Base-by-base conservation (phyloP, 192 early-diverging fungal genomes). In the Gorgonomyces haynaldii region DNA sequence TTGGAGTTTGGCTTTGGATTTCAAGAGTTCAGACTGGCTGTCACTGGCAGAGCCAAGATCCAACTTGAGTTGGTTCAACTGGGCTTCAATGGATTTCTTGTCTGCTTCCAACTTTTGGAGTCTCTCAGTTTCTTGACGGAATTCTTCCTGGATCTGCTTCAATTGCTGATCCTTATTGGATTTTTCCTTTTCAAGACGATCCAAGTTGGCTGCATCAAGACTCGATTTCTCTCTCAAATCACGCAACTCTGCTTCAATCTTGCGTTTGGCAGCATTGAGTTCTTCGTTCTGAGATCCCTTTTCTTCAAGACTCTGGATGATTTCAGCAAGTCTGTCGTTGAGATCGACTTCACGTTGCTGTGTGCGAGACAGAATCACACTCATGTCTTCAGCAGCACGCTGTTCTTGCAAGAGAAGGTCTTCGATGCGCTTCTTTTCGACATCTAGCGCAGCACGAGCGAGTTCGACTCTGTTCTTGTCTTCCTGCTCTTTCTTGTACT, bases 331-430 rank as follows among this genome's bases (percentile, higher is more conserved):
- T 50, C 60, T 56, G 2, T 74, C 71, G 15, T 57, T 58, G 9
- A 78, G 52, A 15, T 60, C 62, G 17, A 75, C 59, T 37, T 71
- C 65, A 5, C 85, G 74, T 40, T 82, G 73, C 44, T 89, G 88
- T 2, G 88, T 84, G 36, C 88, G 72, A 29, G 80, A 64, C 35
- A 93, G 62, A 22, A 89, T 88, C 60, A 84, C 88, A 24, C 83
- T 86, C 53, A 89, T 84, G 53, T 89, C 84, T 32, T 80, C 67
- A 5, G 83, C 80, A 0, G 84, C 69, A 39, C 77, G 78, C 38
- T 81, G 70, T 59, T 91, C 87, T 4, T 82, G 70, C 27, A 78
- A 66, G 3, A 91, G 63, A 32, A 84, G 42, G 16, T 72, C 68
- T 60, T 89, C 85, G 13, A 87, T 54, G 35, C 66, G 64, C 12